Evolutionary conservation across 2,329 filamentous ascomycete species (phyloP).

Genomic region (Fusarium pininemorale): DNA sequence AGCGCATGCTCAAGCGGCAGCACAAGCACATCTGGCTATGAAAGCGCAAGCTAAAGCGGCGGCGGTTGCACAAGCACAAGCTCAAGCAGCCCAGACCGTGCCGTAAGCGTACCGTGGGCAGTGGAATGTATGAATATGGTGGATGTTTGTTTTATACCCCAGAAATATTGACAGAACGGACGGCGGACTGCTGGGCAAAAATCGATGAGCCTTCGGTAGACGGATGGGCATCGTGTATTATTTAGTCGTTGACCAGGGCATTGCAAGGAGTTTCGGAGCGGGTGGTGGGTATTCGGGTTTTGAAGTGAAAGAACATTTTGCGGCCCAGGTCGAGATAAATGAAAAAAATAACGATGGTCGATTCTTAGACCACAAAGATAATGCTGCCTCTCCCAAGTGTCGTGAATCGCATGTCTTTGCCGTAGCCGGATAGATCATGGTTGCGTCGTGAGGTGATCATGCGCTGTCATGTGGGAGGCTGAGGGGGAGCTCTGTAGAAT

Average conservation of each 20-base stretch:
- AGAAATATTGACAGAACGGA: conserved; percentile 22
- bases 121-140: conserved; percentile 40
- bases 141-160: conserved; percentile 43
- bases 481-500: conserved; percentile 28
- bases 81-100: conserved; percentile 32
- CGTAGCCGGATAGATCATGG: neutral
- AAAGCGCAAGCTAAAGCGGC: conserved; percentile 38
- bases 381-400: neutral
- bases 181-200: conserved; percentile 16
- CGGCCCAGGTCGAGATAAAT: conserved; percentile 38
- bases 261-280: conserved; percentile 52
- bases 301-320: conserved; percentile 38
- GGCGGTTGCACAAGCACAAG: conserved; percentile 32
- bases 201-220: neutral
- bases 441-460: conserved; percentile 16
- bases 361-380: conserved; percentile 18
- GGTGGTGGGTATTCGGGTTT: conserved; percentile 38
- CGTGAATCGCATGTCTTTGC: neutral
- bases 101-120: conserved; percentile 9
- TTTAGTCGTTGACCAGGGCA: conserved; percentile 43
- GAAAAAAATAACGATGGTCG: conserved; percentile 36
- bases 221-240: conserved; percentile 32
- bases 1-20: conserved; percentile 43
- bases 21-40: conserved; percentile 40
- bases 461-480: conserved; percentile 21